Base-by-base conservation (phyloP, 2,329 filamentous ascomycete species). In the Thielaviopsis euricoi region DNA sequence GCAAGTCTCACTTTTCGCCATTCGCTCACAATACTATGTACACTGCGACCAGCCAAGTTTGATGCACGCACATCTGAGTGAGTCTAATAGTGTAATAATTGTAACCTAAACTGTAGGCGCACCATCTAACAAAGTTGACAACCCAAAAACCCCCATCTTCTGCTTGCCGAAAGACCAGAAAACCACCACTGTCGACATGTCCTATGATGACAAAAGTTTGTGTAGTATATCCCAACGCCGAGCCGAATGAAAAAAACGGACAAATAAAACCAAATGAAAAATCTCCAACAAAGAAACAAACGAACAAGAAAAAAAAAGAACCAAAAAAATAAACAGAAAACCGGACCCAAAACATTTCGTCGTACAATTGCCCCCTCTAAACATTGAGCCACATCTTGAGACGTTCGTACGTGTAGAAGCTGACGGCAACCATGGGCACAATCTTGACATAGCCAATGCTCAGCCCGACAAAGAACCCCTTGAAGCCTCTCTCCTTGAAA, bases 371-470 rank as follows among this genome's bases (percentile, higher is more conserved):
- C n/a, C 37, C n/a, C n/a, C 53, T 67, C 66, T 73, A 87, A 66
- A 89, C 87, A 49, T 81, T 82, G 63, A 89, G 71, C 63, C 75
- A 71, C 51, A 72, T 76, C 73, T 85, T 85, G 64, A 77, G 71
- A 61, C 81, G 75, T 69, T 85, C 81, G 64, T 85, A 85, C 17
- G 80, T 81, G 66, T 80, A 85, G 66, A 85, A 85, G 64, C 75
- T 77, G 57, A 80, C 75, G 13, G 93, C 93, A 26, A 74, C 82
- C 87, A 98, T 86, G 3, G 93, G 93, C 62, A 96, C 77, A 55
- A 97, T 81, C 74, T 98, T 98, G 66, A 89, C 80, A 70, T 97
- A 98, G 7, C 93, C 93, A 70, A 98, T 96, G 1, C 86, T 88
- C 68, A 98, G 72, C 0, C 93, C 93, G 12, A 97, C 85, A 70